A percentile compares a stretch with the other conserved stretches of the same genome.
Conservation (phyloP, 2,329 filamentous ascomycete genomes). For the Claviceps lovelessii region DNA sequence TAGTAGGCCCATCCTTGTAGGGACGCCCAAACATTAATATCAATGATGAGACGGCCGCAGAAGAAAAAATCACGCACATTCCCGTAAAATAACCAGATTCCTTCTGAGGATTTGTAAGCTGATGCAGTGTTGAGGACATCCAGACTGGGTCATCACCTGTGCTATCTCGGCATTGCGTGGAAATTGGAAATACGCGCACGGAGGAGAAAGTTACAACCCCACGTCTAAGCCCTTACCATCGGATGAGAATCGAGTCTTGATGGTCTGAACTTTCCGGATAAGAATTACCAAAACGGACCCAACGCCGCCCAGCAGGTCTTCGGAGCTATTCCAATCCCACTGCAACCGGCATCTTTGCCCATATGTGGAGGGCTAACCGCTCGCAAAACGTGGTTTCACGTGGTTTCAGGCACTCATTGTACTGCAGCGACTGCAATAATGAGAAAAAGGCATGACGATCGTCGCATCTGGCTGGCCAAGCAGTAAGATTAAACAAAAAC, state of each 20-base stretch:
- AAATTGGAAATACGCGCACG: neutral
- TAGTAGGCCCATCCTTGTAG: neutral
- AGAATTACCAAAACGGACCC: neutral
- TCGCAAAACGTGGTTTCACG: neutral
- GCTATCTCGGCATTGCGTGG: neutral
- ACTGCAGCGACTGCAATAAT: neutral
- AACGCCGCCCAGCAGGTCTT: neutral
- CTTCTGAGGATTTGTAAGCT: neutral
- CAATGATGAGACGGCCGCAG: no score
- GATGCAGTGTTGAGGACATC: neutral
- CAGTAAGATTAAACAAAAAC: neutral
- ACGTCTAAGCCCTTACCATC: neutral
- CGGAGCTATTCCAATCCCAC: neutral
- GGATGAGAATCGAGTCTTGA: no score
- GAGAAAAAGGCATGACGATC: neutral
- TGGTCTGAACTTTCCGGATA: no score
- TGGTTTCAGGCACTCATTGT: neutral
- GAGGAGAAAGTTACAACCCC: neutral
- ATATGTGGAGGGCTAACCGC: neutral
- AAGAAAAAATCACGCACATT: neutral
- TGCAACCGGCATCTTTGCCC: neutral
- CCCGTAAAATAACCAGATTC: neutral
- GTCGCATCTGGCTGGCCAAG: neutral
- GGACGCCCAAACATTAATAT: no score
- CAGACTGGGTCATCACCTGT: neutral